These are phyloP conservation scores for Talinum fruticosum DNA, from an alignment of 148 eudicot genomes.

Conservation along the genomic window DNA sequence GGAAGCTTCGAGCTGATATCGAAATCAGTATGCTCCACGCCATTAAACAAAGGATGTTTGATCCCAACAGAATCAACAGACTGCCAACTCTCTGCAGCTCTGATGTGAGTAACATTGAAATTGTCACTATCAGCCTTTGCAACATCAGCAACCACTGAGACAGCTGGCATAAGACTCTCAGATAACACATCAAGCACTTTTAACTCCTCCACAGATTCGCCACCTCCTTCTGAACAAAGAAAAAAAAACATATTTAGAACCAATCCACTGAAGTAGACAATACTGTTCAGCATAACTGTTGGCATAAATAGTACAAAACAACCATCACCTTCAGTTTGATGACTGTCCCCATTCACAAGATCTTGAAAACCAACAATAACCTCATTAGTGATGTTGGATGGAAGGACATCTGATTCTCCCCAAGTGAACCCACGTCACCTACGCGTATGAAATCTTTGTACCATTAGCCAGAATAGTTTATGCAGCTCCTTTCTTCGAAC, in stretches of 20 bases:
- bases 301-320: neutral
- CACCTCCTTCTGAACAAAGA: constrained; percentile 36
- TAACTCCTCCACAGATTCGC: constrained; percentile 29
- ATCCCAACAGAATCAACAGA: constrained; percentile 14
- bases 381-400: constrained; percentile 35
- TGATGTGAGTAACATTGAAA: constrained; percentile 11
- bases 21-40: constrained; percentile 28
- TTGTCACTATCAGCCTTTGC: constrained; percentile 27
- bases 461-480: constrained; percentile 13
- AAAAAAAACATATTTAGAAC: constrained; percentile 13
- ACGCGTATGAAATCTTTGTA: constrained; percentile 23
- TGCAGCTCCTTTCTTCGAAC: neutral
- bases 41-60: constrained; percentile 32
- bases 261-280: constrained; percentile 10
- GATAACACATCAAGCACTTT: constrained; percentile 24
- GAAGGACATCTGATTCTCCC: constrained; percentile 30
- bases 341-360: constrained; percentile 19
- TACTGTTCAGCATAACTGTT: neutral
- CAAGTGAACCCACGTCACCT: constrained; percentile 35
- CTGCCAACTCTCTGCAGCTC: neutral
- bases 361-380: constrained; percentile 29
- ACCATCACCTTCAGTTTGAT: constrained; percentile 35
- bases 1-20: constrained; percentile 40
- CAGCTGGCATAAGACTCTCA: constrained; percentile 23
- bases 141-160: constrained; percentile 20